These are phyloP conservation scores for Carallia brachiata DNA, from an alignment of 345 rosid species.

Conservation along the genomic window DNA sequence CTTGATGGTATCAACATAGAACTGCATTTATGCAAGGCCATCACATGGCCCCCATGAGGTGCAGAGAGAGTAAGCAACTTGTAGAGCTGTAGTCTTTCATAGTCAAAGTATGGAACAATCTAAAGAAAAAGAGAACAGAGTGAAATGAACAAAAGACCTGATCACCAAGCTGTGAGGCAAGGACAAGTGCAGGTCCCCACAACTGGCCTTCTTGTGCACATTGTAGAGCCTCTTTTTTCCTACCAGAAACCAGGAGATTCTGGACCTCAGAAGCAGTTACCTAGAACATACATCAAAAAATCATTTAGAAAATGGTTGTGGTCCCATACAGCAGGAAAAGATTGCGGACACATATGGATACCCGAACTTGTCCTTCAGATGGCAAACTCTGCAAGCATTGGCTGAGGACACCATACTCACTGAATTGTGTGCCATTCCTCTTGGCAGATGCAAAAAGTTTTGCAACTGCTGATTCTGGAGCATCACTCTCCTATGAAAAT, in stretches of 20 bases:
- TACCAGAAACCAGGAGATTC: slow-evolving; percentile 92
- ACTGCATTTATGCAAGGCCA: slow-evolving; percentile 47
- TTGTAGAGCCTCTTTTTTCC: slow-evolving; percentile 74
- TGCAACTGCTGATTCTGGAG: slow-evolving; percentile 95
- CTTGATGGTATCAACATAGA: slow-evolving; percentile 87
- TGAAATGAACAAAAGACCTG: slow-evolving; percentile 55
- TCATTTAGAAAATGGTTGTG: slow-evolving; percentile 18
- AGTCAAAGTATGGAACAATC: background rate
- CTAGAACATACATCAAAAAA: slow-evolving; percentile 38
- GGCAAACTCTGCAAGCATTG: slow-evolving; percentile 83
- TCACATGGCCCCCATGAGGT: slow-evolving; percentile 10
- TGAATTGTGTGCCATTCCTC: slow-evolving; percentile 51
- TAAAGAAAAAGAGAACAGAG: slow-evolving; percentile 2
- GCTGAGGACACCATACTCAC: slow-evolving; percentile 47
- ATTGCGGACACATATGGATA: slow-evolving; percentile 27
- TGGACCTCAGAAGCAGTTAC: slow-evolving; percentile 92
- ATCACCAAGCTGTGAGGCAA: slow-evolving; percentile 91
- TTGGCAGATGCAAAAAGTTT: slow-evolving; percentile 83
- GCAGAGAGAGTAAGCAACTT: slow-evolving; percentile 3
- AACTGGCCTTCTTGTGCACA: slow-evolving; percentile 91
- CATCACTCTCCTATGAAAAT: slow-evolving; percentile 63
- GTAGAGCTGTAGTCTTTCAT: slow-evolving; percentile 1
- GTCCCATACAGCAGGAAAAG: background rate
- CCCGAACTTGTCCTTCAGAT: slow-evolving; percentile 83
- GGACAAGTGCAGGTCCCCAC: slow-evolving; percentile 99